Conservation (phyloP, 305 asterid species). For the Withania somnifera region DNA sequence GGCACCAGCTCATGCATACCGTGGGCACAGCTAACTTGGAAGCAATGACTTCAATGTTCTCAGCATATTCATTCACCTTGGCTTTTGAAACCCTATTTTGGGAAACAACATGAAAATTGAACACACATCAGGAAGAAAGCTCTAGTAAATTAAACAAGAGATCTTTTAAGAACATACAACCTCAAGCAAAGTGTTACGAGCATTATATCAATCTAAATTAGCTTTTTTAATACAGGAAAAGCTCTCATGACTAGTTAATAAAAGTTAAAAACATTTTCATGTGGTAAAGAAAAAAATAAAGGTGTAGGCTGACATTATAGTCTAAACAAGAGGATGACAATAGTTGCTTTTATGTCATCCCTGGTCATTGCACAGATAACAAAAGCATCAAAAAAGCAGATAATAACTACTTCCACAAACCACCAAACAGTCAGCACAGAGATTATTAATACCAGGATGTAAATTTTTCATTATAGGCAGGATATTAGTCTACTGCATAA, state of each 20-base stretch:
- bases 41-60: slow-evolving; percentile 69
- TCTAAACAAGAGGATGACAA: not conserved
- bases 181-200: not conserved
- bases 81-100: slow-evolving; percentile 61
- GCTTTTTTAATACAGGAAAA: not conserved
- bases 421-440: not conserved
- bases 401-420: not conserved
- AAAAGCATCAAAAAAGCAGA: not conserved
- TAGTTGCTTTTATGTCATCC: not conserved
- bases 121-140: not conserved
- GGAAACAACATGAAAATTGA: not conserved
- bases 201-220: not conserved
- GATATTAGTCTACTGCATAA: not conserved
- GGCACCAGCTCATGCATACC: slow-evolving; percentile 21
- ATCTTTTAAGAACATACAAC: not conserved
- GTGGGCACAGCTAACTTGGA: slow-evolving; percentile 43
- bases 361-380: not conserved
- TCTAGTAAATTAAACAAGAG: not conserved
- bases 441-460: not conserved
- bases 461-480: not conserved
- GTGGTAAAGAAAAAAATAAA: not conserved
- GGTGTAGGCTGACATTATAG: not conserved
- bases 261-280: not conserved
- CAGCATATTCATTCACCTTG: slow-evolving; percentile 52
- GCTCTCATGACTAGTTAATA: not conserved